A percentile compares a stretch with the other conserved stretches of the same genome.
Evolutionary conservation across 139 green algal genomes (phyloP).

Genomic region (Chlorella sp.): DNA sequence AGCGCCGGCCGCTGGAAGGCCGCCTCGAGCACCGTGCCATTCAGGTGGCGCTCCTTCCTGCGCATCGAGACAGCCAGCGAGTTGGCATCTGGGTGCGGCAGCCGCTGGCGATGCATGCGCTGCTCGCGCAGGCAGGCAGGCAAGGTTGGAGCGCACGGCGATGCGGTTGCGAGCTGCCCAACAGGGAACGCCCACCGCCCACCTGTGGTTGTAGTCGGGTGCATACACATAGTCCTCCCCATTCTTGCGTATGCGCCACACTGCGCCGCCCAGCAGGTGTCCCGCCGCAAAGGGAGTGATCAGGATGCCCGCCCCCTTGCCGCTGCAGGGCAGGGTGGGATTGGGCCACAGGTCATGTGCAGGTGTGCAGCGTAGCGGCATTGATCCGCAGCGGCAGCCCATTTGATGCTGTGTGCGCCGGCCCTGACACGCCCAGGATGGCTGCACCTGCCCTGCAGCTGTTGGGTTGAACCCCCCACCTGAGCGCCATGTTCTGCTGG

Average conservation of each 20-base stretch:
- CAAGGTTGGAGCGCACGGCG: no score
- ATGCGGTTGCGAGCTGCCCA: no score
- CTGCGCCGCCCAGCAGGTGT: constrained; percentile 84
- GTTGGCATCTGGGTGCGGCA: no score
- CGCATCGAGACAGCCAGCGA: not conserved
- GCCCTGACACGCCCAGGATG: no score
- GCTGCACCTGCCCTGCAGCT: no score
- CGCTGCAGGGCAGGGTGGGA: constrained; percentile 33
- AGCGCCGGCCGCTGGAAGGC: constrained; percentile 74
- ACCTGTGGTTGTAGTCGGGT: constrained; percentile 87
- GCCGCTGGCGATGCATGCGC: no score
- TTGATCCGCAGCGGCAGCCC: no score
- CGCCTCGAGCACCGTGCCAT: constrained; percentile 60
- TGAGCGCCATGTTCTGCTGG: not conserved
- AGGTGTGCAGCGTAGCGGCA: no score
- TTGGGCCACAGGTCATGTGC: not conserved
- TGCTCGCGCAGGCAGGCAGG: no score
- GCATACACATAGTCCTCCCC: constrained; percentile 93
- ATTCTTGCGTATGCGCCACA: constrained; percentile 83
- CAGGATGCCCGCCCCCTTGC: constrained; percentile 63
- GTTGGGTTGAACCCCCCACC: no score
- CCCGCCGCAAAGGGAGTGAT: constrained; percentile 86
- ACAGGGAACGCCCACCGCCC: not conserved
- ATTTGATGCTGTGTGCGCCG: no score
- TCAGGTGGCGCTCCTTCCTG: constrained; percentile 71